Evolutionary conservation across 1,284 basidiomycete species (phyloP).

Genomic region (Austroboletus novae-zelandiae): DNA sequence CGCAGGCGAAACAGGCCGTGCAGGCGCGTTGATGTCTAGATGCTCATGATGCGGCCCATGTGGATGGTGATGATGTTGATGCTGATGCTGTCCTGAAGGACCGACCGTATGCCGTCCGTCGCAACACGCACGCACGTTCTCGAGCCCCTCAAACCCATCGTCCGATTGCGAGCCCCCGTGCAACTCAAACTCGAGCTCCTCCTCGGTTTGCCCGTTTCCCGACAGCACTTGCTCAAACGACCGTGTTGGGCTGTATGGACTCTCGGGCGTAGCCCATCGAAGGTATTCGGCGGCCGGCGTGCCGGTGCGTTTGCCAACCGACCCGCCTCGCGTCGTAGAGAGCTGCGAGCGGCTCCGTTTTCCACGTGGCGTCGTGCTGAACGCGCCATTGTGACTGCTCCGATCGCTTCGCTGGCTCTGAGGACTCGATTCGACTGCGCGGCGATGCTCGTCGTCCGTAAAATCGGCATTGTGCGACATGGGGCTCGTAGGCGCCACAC

Average conservation of each 20-base stretch:
- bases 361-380: slow-evolving; percentile 73
- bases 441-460: slow-evolving; percentile 48
- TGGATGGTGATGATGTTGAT: slow-evolving; percentile 59
- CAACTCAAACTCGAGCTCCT: slow-evolving; percentile 81
- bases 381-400: slow-evolving; percentile 55
- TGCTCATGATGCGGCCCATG: slow-evolving; percentile 49
- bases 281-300: slow-evolving; percentile 90
- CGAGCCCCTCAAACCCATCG: slow-evolving; percentile 87
- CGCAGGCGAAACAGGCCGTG: slow-evolving; percentile 68
- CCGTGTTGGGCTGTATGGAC: slow-evolving; percentile 64
- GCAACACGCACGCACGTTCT: slow-evolving; percentile 94
- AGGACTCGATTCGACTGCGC: slow-evolving; percentile 53
- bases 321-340: slow-evolving; percentile 53
- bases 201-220: slow-evolving; percentile 43
- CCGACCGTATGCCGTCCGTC: slow-evolving; percentile 88
- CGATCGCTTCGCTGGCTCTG: slow-evolving; percentile 67
- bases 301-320: slow-evolving; percentile 79
- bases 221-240: slow-evolving; percentile 62
- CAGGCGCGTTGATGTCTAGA: slow-evolving; percentile 45
- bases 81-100: slow-evolving; percentile 53
- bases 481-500: slow-evolving; percentile 50
- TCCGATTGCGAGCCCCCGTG: slow-evolving; percentile 75
- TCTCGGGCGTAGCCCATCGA: slow-evolving; percentile 65
- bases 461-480: slow-evolving; percentile 46
- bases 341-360: slow-evolving; percentile 73